These are phyloP conservation scores for Globisporangium radiosum DNA, from an alignment of 352 stramenopile genomes.

Conservation along the genomic window DNA sequence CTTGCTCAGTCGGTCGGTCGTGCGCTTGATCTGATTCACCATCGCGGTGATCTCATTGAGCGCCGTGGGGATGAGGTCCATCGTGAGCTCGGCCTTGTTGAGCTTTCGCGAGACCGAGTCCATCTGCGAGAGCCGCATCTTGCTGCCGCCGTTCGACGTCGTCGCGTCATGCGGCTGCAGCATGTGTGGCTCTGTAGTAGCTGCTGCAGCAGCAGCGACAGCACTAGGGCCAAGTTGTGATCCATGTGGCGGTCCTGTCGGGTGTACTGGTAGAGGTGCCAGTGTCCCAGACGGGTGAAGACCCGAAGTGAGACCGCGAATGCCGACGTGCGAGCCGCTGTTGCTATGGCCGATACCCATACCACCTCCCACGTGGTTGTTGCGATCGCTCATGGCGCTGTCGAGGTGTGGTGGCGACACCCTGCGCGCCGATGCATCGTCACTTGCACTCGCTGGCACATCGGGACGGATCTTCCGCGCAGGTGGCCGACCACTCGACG, in stretches of 20 bases:
- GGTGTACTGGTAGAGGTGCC: background rate
- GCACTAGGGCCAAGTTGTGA: background rate
- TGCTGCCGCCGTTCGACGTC: slow-evolving; percentile 4
- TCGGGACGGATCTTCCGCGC: slow-evolving; percentile 4
- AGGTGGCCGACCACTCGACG: slow-evolving; percentile 1
- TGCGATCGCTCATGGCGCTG: background rate
- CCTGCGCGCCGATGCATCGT: background rate
- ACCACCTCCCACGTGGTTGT: background rate
- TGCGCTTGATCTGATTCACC: slow-evolving; percentile 68
- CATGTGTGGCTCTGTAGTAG: background rate
- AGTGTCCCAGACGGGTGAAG: background rate
- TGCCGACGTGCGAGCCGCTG: background rate
- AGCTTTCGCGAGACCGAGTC: slow-evolving; percentile 49
- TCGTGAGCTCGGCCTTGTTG: slow-evolving; percentile 40
- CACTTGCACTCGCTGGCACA: background rate
- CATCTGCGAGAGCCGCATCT: slow-evolving; percentile 21
- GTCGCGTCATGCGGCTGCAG: slow-evolving; percentile 6
- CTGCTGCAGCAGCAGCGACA: background rate
- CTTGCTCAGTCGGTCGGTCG: slow-evolving; percentile 46
- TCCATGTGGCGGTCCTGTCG: background rate
- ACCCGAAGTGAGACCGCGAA: background rate
- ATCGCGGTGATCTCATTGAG: slow-evolving; percentile 63
- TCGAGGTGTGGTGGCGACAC: background rate
- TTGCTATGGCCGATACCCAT: background rate
- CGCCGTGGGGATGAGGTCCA: slow-evolving; percentile 45